These are phyloP conservation scores for Eremochloa ophiuroides DNA, from an alignment of 176 grass and related monocot genomes.

Conservation along the genomic window DNA sequence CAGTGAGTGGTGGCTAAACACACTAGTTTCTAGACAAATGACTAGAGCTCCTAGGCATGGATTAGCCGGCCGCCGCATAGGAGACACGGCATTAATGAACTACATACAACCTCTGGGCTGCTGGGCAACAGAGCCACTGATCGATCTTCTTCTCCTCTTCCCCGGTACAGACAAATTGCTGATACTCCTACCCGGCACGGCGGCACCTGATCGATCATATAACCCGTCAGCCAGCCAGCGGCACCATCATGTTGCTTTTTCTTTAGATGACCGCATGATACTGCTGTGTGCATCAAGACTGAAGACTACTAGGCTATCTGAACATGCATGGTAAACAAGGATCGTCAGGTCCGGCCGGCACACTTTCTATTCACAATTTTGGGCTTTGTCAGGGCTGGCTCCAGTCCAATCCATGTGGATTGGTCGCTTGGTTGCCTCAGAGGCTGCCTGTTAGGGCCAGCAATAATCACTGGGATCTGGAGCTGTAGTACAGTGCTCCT, in stretches of 20 bases:
- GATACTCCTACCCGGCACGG: background rate
- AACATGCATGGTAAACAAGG: too few relatives aligned
- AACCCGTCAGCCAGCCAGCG: too few relatives aligned
- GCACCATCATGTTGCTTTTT: background rate
- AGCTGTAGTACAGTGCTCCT: too few relatives aligned
- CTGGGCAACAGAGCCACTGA: slow-evolving; percentile 9
- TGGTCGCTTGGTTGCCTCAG: too few relatives aligned
- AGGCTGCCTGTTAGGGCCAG: background rate
- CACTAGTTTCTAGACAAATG: too few relatives aligned
- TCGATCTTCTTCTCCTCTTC: background rate
- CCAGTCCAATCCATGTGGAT: too few relatives aligned
- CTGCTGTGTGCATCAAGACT: too few relatives aligned
- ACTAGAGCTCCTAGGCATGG: slow-evolving; percentile 24
- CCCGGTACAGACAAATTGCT: background rate
- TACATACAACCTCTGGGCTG: slow-evolving; percentile 38
- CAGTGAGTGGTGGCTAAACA: background rate
- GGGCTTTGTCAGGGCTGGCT: background rate
- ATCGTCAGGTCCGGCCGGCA: too few relatives aligned
- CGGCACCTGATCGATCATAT: background rate
- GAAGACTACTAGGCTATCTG: too few relatives aligned
- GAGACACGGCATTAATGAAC: slow-evolving; percentile 46
- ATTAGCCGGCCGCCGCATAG: slow-evolving; percentile 27
- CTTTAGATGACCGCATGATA: background rate
- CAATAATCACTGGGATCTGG: background rate
- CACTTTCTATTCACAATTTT: too few relatives aligned